These are phyloP conservation scores for Boletus sp. DNA, from an alignment of 768 basidiomycete species.

Conservation along the genomic window DNA sequence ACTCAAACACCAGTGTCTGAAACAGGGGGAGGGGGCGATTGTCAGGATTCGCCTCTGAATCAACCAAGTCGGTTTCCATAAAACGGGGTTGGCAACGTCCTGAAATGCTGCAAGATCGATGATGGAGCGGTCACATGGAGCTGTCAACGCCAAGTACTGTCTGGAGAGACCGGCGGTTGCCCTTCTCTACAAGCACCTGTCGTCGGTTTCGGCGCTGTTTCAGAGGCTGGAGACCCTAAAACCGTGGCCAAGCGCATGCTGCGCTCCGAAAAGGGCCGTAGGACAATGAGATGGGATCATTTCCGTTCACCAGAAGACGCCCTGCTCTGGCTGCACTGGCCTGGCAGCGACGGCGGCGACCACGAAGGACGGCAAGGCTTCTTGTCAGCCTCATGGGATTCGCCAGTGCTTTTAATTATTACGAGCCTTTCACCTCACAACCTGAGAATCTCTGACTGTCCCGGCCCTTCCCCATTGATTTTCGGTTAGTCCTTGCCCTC, in stretches of 20 bases:
- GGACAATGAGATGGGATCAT: constrained; percentile 1
- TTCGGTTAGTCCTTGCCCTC: constrained; percentile 10
- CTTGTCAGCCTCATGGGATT: constrained; percentile 22
- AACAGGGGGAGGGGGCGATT: neutral
- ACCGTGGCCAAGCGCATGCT: too few species aligned
- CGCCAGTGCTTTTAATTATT: constrained; percentile 3
- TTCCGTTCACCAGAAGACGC: neutral
- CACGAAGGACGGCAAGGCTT: neutral
- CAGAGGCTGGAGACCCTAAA: neutral
- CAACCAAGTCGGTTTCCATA: neutral
- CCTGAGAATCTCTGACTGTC: neutral
- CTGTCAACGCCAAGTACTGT: neutral
- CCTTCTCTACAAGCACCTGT: neutral
- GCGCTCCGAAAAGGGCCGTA: too few species aligned
- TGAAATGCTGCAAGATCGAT: neutral
- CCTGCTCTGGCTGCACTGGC: neutral
- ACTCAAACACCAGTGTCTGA: too few species aligned
- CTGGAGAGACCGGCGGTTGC: too few species aligned
- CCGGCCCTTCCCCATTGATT: neutral
- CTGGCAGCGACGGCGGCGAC: neutral
- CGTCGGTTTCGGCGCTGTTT: constrained; percentile 9
- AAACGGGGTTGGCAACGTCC: neutral
- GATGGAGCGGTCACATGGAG: neutral
- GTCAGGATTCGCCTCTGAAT: neutral
- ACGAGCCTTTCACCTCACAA: neutral